phyloP scores from a whole-genome alignment of 2,329 filamentous ascomycete genomes.

The Passalora sequoiae region DNA sequence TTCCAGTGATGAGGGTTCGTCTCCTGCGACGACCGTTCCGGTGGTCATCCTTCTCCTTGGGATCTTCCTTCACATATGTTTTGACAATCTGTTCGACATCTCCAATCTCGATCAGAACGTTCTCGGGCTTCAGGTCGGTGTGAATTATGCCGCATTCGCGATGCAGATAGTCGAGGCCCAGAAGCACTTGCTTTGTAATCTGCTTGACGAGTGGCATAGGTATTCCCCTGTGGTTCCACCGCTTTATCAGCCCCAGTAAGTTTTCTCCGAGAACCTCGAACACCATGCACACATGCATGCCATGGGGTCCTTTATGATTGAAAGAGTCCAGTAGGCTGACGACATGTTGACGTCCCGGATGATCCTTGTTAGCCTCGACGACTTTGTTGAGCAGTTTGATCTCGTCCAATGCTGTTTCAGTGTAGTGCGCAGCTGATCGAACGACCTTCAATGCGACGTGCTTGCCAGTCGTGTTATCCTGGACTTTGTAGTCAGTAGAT shows the following conservation, averaged over 20 bases:
- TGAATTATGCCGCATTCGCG: constrained; percentile 98
- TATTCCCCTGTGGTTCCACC: constrained; percentile 96
- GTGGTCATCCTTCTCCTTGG: constrained; percentile 72
- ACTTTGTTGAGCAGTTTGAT: constrained; percentile 98
- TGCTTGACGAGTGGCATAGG: constrained; percentile 96
- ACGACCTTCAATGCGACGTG: constrained; percentile 98
- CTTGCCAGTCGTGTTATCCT: constrained; percentile 82
- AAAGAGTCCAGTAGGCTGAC: constrained; percentile 95
- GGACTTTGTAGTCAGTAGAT: constrained; percentile 38
- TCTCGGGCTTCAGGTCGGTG: constrained; percentile 95
- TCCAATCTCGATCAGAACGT: constrained; percentile 96
- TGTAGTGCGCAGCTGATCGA: constrained; percentile 95
- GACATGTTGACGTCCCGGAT: constrained; percentile 90
- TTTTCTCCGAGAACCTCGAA: constrained; percentile 98
- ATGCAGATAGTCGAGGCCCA: constrained; percentile 93
- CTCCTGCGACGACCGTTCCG: constrained; percentile 84
- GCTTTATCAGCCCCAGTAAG: constrained; percentile 88
- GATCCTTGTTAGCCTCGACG: constrained; percentile 87
- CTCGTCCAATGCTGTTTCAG: constrained; percentile 96
- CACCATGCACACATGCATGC: constrained; percentile 97
- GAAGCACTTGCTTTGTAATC: constrained; percentile 94
- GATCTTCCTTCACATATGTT: constrained; percentile 82
- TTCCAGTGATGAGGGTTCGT: constrained; percentile 92
- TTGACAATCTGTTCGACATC: constrained; percentile 98
- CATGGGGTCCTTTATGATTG: constrained; percentile 94